Percentiles rank a stretch among this genome's conserved stretches.
phyloP scores from a whole-genome alignment of 495 filamentous ascomycete species.

The Penicillium malachiteum region DNA sequence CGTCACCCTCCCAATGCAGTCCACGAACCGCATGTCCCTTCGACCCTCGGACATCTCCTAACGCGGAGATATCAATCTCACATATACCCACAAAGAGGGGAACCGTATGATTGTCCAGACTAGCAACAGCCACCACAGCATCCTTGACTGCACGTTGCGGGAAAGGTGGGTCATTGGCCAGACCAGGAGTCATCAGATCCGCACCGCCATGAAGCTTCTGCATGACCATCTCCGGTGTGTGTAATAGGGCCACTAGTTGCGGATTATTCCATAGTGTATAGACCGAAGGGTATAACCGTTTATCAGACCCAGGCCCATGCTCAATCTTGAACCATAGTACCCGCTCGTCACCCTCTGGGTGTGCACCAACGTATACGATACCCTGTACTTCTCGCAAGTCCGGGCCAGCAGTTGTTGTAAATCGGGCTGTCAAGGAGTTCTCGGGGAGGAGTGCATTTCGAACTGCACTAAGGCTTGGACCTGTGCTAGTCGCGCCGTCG shows the following conservation, averaged over 20 bases:
- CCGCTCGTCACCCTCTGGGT: slow-evolving; percentile 58
- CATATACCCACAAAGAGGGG: slow-evolving; percentile 65
- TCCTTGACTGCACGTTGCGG: slow-evolving; percentile 59
- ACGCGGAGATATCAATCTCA: slow-evolving; percentile 61
- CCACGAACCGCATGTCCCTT: slow-evolving; percentile 69
- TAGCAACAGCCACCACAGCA: slow-evolving; percentile 66
- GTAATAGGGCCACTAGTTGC: slow-evolving; percentile 58
- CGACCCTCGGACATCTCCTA: slow-evolving; percentile 59
- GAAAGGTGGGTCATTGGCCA: slow-evolving; percentile 69
- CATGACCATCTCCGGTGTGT: slow-evolving; percentile 63
- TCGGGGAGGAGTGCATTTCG: slow-evolving; percentile 66
- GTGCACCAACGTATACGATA: slow-evolving; percentile 63
- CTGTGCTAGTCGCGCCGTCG: slow-evolving; percentile 33
- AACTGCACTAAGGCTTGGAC: slow-evolving; percentile 50
- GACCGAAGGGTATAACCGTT: slow-evolving; percentile 63
- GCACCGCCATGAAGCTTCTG: slow-evolving; percentile 63
- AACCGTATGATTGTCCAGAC: slow-evolving; percentile 57
- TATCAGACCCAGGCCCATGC: slow-evolving; percentile 48
- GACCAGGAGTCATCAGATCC: slow-evolving; percentile 73
- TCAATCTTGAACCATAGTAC: slow-evolving; percentile 70
- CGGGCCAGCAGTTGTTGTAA: slow-evolving; percentile 68
- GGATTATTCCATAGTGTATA: slow-evolving; percentile 70
- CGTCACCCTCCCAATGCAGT: slow-evolving; percentile 73
- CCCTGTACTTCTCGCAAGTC: slow-evolving; percentile 63
- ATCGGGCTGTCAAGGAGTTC: slow-evolving; percentile 61